phyloP scores from a whole-genome alignment of 306 rosid species.

The Betula pendula region DNA sequence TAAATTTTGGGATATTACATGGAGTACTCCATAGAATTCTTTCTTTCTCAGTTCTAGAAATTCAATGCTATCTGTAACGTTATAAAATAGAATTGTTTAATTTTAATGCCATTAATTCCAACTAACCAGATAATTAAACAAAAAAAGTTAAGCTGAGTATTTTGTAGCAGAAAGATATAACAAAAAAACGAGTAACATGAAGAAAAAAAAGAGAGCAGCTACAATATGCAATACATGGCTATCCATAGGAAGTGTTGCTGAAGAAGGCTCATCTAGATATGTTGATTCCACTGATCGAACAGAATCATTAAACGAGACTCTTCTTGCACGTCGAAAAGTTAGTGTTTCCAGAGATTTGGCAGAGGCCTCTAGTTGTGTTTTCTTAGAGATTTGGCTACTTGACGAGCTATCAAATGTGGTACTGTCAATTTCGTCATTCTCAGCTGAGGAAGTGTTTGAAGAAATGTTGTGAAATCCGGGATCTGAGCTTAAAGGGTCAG shows the following conservation, averaged over 20 bases:
- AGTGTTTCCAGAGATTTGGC: too few species aligned
- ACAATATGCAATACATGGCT: slow-evolving; percentile 13
- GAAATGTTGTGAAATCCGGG: slow-evolving; percentile 30
- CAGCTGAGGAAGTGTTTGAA: slow-evolving; percentile 30
- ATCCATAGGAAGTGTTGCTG: slow-evolving; percentile 1
- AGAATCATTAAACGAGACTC: slow-evolving; percentile 47
- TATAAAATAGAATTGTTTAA: too few species aligned
- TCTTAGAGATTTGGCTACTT: slow-evolving; percentile 28
- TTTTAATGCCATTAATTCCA: too few species aligned
- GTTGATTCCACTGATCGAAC: slow-evolving; percentile 21
- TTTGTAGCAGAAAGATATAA: too few species aligned
- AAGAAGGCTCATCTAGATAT: background rate
- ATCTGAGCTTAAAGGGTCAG: slow-evolving; percentile 12
- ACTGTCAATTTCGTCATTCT: slow-evolving; percentile 36
- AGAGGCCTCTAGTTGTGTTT: too few species aligned
- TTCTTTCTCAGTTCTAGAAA: too few species aligned
- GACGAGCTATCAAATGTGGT: slow-evolving; percentile 38
- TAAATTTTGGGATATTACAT: too few species aligned
- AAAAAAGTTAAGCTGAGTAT: too few species aligned
- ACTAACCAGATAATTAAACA: too few species aligned
- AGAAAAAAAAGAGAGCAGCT: slow-evolving; percentile 19
- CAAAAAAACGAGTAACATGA: slow-evolving; percentile 26
- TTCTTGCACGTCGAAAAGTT: slow-evolving; percentile 18
- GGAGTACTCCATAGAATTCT: too few species aligned
- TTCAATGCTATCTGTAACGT: too few species aligned